These are phyloP conservation scores for Fusarium goolgardi DNA, from an alignment of 2,329 filamentous ascomycete genomes.

Conservation along the genomic window DNA sequence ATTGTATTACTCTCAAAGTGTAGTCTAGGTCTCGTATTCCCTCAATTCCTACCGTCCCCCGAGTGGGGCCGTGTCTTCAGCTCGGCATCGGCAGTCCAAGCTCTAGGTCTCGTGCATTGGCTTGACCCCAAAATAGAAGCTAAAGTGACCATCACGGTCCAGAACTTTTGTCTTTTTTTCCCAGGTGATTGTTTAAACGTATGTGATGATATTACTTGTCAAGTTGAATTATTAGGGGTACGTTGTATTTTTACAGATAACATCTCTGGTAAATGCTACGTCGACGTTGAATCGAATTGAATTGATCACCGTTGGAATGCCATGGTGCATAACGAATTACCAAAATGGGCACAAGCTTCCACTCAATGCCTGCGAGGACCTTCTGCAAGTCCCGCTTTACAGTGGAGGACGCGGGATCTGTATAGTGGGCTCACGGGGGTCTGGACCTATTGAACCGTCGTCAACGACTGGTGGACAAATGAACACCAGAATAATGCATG, in stretches of 20 bases:
- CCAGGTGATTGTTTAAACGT: not conserved
- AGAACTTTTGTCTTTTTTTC: slow-evolving; percentile 8
- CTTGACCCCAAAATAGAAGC: slow-evolving; percentile 26
- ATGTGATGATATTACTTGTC: not conserved
- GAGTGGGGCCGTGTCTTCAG: slow-evolving; percentile 23
- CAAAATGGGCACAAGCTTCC: slow-evolving; percentile 17
- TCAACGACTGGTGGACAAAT: slow-evolving; percentile 8
- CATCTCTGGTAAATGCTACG: slow-evolving; percentile 21
- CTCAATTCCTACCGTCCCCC: slow-evolving; percentile 21
- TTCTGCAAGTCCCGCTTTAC: slow-evolving; percentile 25
- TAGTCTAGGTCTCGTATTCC: slow-evolving; percentile 41
- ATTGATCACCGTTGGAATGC: slow-evolving; percentile 19
- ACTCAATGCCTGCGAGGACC: slow-evolving; percentile 22
- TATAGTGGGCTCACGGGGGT: not conserved
- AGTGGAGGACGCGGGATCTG: slow-evolving; percentile 14
- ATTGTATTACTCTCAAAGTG: not conserved
- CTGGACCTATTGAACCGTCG: slow-evolving; percentile 3
- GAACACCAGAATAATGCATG: not conserved
- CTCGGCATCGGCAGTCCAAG: slow-evolving; percentile 18
- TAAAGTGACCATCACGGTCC: not conserved
- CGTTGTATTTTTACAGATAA: slow-evolving; percentile 2
- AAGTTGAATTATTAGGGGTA: slow-evolving; percentile 24
- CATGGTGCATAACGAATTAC: slow-evolving; percentile 9
- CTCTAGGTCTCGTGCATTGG: slow-evolving; percentile 14
- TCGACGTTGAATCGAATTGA: slow-evolving; percentile 3